Base-by-base conservation (phyloP, 768 basidiomycete species). In the Strobilomyces confusus region DNA sequence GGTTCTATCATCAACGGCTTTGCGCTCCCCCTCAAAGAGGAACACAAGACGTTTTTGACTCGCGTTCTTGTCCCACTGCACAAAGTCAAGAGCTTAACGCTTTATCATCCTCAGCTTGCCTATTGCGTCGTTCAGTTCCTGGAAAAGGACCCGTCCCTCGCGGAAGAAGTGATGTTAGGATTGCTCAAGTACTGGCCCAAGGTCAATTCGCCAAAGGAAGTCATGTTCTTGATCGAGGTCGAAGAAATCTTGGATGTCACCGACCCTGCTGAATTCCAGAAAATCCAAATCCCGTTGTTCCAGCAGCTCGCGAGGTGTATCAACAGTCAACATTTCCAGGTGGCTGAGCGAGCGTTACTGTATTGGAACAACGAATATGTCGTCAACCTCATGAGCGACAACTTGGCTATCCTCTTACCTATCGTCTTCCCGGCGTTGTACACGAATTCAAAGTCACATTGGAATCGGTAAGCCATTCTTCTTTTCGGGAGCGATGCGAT, bases 311-410 rank as follows among this genome's bases (percentile, higher is more conserved):
- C 95, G 32, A 82, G 92, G 56, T 99, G 97, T 74, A 94, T 99
- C 81, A 97, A 95, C 69, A 94, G 91, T 65, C 97, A 98, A 70
- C 97, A 99, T 73, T 99, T 99, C 82, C 97, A 99, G 73, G 95
- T 99, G 29, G 95, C 97, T 7, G 97, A 99, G 71, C 83, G 97
- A 40, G 95, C 95, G 4, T 72, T 99, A 55, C 80, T 97, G 61
- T 98, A 97, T 71, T 99, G 97, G 97, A 98, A 98, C 75, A 98
- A 98, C 74, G 97, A 98, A 74, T 99, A 98, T 73, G 95, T 98
- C 60, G 92, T 99, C 63, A 99, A 97, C 71, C 82, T 99, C 48
- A 98, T 99, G 92, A 92, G 92, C 70, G 94, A 98, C 65, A 98
- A 98, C 68, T 79, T 98, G 58, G 71, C 82, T 22, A 72, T 86